A percentile compares a stretch with the other conserved stretches of the same genome.
phyloP scores from a whole-genome alignment of 164 flowering plant genomes.

The Taxillus chinensis region DNA sequence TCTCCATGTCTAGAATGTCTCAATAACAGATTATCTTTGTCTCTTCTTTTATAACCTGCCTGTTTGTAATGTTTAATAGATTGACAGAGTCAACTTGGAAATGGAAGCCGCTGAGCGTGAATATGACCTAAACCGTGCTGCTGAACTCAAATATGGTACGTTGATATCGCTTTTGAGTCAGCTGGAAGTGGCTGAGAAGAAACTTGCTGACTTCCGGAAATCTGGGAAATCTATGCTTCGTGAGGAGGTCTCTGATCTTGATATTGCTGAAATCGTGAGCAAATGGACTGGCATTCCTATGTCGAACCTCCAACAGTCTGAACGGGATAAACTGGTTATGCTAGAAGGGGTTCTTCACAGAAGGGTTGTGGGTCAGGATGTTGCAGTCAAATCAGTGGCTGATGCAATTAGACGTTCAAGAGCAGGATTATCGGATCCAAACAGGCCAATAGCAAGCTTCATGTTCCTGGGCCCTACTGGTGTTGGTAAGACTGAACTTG shows the following conservation, averaged over 20 bases:
- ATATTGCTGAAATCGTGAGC: conserved; percentile 85
- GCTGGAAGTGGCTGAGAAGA: conserved; percentile 76
- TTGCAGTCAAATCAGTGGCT: conserved; percentile 90
- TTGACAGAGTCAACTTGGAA: conserved; percentile 89
- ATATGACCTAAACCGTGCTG: conserved; percentile 82
- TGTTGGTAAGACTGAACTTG: conserved; percentile 98
- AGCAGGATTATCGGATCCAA: conserved; percentile 89
- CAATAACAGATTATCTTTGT: background rate
- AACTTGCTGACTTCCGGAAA: conserved; percentile 53
- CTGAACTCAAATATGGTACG: conserved; percentile 92
- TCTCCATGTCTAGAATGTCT: background rate
- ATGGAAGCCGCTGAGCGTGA: conserved; percentile 97
- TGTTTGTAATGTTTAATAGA: conserved; percentile 24
- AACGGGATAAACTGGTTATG: conserved; percentile 66
- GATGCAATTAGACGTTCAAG: conserved; percentile 91
- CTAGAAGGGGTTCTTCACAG: conserved; percentile 71
- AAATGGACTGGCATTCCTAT: conserved; percentile 97
- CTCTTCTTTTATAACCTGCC: background rate
- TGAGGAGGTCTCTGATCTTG: conserved; percentile 89
- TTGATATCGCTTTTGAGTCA: conserved; percentile 72
- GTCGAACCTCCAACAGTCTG: conserved; percentile 83
- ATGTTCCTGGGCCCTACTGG: conserved; percentile 99
- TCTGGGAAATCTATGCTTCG: conserved; percentile 73
- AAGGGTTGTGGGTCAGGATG: conserved; percentile 86
- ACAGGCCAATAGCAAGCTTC: conserved; percentile 86